Percentiles rank a stretch among this genome's conserved stretches.
Evolutionary conservation across 139 green algal genomes (phyloP).

Genomic region (Eudorina sp.): DNA sequence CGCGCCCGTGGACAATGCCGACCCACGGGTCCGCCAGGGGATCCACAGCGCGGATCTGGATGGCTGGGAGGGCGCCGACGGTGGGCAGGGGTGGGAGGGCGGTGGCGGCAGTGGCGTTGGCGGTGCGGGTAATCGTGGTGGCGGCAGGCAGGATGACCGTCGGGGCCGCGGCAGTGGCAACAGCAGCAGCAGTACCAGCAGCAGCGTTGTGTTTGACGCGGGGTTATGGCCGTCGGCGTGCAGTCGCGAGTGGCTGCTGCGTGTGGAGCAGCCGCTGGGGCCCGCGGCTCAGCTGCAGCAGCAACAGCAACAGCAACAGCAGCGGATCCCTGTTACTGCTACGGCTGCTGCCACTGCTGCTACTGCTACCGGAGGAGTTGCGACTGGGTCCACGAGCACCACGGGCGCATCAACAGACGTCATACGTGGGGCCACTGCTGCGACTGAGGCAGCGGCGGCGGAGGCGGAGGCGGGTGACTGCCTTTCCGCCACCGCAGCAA

Average conservation of each 20-base stretch:
- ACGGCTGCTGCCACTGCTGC: neutral
- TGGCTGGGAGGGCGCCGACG: neutral
- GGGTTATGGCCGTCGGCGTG: neutral
- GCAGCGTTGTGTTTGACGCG: neutral
- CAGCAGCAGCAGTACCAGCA: neutral
- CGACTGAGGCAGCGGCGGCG: neutral
- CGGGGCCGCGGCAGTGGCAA: neutral
- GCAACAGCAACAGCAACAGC: neutral
- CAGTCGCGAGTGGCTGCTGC: slow-evolving; percentile 37
- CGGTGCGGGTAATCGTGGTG: neutral
- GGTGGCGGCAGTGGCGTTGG: neutral
- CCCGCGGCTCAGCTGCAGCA: neutral
- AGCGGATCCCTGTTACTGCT: neutral
- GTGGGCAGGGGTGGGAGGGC: neutral
- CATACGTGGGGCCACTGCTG: neutral
- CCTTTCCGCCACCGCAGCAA: neutral
- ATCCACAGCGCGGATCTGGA: neutral
- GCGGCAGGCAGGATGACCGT: neutral
- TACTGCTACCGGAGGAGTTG: neutral
- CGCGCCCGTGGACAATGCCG: no score
- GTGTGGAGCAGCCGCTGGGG: slow-evolving; percentile 4
- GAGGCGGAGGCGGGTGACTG: neutral
- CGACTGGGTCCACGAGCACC: no score
- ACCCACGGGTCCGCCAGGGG: no score
- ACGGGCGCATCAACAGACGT: no score